Conservation (phyloP, 1,139 yeast species). For the Blastobotrys apis region DNA sequence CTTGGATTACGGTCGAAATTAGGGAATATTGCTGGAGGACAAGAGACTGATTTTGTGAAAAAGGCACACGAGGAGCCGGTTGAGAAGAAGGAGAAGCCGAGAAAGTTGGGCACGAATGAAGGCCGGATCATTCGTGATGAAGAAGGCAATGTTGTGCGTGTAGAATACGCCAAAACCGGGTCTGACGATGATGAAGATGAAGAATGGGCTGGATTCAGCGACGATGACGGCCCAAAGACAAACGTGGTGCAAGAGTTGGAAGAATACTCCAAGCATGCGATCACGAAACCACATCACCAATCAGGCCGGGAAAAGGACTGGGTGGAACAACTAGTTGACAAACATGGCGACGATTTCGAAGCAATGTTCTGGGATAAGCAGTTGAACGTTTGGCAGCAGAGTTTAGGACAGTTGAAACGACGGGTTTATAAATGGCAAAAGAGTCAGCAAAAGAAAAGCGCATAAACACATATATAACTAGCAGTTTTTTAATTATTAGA, state of each 20-base stretch:
- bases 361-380: slow-evolving; percentile 92
- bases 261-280: slow-evolving; percentile 55
- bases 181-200: slow-evolving; percentile 31
- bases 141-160: slow-evolving; percentile 62
- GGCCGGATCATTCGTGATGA: slow-evolving; percentile 76
- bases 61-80: slow-evolving; percentile 11
- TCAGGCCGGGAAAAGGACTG: slow-evolving; percentile 74
- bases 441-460: slow-evolving; percentile 20
- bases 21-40: slow-evolving; percentile 50
- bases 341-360: slow-evolving; percentile 83
- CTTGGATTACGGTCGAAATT: slow-evolving; percentile 70
- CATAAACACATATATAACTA: neutral
- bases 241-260: slow-evolving; percentile 67
- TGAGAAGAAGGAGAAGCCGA: slow-evolving; percentile 41
- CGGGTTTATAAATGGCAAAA: slow-evolving; percentile 66
- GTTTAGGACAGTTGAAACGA: slow-evolving; percentile 75
- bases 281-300: slow-evolving; percentile 51
- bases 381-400: slow-evolving; percentile 75
- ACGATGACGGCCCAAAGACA: slow-evolving; percentile 23
- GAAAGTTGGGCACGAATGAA: slow-evolving; percentile 58
- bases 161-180: slow-evolving; percentile 57
- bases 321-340: slow-evolving; percentile 59
- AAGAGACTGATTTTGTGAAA: slow-evolving; percentile 37
- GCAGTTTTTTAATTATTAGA: neutral
- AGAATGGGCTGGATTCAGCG: slow-evolving; percentile 26